These are phyloP conservation scores for Globisporangium rhizosaccharum DNA, from an alignment of 352 stramenopile species.

Conservation along the genomic window DNA sequence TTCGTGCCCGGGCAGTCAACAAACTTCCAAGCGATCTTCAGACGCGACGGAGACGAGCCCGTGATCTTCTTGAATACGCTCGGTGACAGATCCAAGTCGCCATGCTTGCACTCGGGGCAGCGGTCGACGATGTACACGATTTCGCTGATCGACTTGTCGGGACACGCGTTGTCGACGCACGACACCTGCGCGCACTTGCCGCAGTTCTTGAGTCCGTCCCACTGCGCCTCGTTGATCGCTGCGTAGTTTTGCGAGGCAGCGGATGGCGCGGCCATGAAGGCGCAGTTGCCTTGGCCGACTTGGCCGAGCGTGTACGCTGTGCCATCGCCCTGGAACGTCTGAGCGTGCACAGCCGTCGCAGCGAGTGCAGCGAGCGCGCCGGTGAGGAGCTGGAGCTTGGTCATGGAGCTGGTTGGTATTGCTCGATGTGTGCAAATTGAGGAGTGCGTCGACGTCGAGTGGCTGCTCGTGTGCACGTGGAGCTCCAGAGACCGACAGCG, in stretches of 20 bases:
- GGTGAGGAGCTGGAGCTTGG: neutral
- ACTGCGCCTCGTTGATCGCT: conserved; percentile 44
- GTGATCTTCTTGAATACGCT: conserved; percentile 67
- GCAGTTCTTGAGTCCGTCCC: conserved; percentile 28
- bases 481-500: neutral
- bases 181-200: conserved; percentile 45
- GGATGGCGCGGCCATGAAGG: conserved; percentile 32
- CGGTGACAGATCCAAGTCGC: conserved; percentile 66
- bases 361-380: conserved; percentile 3
- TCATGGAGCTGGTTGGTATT: neutral
- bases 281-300: conserved; percentile 39
- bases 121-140: conserved; percentile 69
- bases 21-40: conserved; percentile 60
- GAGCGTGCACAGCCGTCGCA: neutral
- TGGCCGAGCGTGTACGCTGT: conserved; percentile 38
- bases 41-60: conserved; percentile 42
- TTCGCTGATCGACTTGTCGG: conserved; percentile 35
- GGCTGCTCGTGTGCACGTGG: too few relatives aligned
- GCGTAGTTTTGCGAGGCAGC: conserved; percentile 36
- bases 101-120: conserved; percentile 62
- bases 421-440: neutral
- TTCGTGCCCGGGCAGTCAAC: conserved; percentile 55
- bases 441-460: neutral
- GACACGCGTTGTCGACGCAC: conserved; percentile 49
- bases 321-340: conserved; percentile 30